These are phyloP conservation scores for Yamadazyma sp. DNA, from an alignment of 805 yeast genomes.

Conservation along the genomic window DNA sequence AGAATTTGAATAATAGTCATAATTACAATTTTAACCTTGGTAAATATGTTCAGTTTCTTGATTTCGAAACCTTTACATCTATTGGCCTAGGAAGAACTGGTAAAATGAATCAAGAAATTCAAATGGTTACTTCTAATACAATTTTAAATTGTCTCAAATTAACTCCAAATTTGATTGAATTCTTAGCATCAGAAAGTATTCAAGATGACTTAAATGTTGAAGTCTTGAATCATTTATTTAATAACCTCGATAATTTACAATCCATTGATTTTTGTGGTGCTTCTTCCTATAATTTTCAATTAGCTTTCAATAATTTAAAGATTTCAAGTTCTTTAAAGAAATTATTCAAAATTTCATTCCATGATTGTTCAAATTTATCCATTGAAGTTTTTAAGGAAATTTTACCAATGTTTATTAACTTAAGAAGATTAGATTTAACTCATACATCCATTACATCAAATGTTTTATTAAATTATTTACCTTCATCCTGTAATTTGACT, in stretches of 20 bases:
- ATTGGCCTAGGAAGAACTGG: constrained; percentile 88
- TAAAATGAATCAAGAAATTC: constrained; percentile 86
- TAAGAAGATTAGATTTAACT: constrained; percentile 71
- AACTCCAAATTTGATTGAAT: constrained; percentile 71
- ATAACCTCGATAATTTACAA: constrained; percentile 52
- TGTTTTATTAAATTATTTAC: constrained; percentile 51
- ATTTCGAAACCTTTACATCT: constrained; percentile 84
- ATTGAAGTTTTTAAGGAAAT: constrained; percentile 52
- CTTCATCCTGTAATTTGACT: constrained; percentile 57
- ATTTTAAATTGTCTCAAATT: constrained; percentile 57
- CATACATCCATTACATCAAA: constrained; percentile 75
- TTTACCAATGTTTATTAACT: constrained; percentile 52
- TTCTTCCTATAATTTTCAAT: constrained; percentile 58
- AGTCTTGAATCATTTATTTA: constrained; percentile 57
- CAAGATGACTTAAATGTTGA: constrained; percentile 71
- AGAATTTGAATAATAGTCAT: constrained; percentile 55
- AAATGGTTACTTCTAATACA: constrained; percentile 79
- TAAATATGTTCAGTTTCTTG: constrained; percentile 68
- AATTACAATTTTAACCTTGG: constrained; percentile 46
- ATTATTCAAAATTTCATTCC: constrained; percentile 61
- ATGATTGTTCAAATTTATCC: constrained; percentile 81
- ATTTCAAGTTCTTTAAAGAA: constrained; percentile 22
- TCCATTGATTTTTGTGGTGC: constrained; percentile 90
- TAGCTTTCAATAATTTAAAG: constrained; percentile 50
- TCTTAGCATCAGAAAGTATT: constrained; percentile 79